These are phyloP conservation scores for Alisma plantagoaquatica DNA, from an alignment of 106 monocot species.

Conservation along the genomic window DNA sequence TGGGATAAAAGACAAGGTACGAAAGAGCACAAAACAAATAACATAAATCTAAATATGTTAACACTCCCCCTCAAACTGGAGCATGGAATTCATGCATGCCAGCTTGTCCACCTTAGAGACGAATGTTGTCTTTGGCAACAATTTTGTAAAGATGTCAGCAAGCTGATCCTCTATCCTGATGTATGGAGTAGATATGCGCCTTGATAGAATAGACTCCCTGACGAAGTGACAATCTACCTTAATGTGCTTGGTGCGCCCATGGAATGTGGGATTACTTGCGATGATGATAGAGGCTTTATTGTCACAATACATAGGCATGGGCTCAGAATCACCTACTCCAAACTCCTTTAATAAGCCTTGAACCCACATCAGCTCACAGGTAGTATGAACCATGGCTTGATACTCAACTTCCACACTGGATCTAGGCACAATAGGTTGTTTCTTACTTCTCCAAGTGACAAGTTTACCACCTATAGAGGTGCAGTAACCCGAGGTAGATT, in stretches of 20 bases:
- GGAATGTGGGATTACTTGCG: not conserved
- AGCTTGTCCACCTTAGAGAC: not conserved
- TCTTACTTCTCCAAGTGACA: not conserved
- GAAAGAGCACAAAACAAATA: too few relatives aligned
- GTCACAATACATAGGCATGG: not conserved
- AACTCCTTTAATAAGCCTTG: not conserved
- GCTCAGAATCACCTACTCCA: not conserved
- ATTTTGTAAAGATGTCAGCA: not conserved
- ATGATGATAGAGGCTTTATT: not conserved
- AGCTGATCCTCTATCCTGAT: not conserved
- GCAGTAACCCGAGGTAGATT: not conserved
- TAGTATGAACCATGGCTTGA: not conserved
- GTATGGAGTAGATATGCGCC: not conserved
- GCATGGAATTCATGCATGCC: not conserved
- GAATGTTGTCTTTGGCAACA: not conserved
- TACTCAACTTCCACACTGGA: not conserved
- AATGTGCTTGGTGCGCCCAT: not conserved
- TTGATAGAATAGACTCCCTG: not conserved
- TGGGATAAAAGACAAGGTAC: too few relatives aligned
- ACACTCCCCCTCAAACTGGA: conserved; percentile 1
- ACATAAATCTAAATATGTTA: not conserved
- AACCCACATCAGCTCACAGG: not conserved
- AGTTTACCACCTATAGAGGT: not conserved
- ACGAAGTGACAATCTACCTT: not conserved
- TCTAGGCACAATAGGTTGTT: not conserved